Conservation (phyloP, 805 yeast species). For the Sugiyamaella floridensis region DNA sequence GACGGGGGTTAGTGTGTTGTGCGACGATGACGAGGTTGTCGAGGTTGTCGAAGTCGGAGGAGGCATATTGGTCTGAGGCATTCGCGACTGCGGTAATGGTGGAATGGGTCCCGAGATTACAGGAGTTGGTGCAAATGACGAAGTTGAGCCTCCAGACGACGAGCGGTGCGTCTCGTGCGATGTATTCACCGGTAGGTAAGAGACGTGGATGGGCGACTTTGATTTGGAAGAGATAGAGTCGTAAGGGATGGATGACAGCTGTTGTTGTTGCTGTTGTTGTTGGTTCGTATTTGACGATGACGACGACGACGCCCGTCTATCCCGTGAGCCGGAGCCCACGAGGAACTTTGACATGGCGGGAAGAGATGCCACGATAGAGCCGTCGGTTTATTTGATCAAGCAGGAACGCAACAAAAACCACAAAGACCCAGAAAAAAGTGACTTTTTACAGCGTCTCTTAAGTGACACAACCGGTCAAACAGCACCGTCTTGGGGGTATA, state of each 20-base stretch:
- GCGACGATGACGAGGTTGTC: neutral
- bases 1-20: neutral
- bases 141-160: slow-evolving; percentile 5
- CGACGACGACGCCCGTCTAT: neutral
- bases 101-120: slow-evolving; percentile 24
- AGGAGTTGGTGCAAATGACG: slow-evolving; percentile 19
- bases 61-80: neutral
- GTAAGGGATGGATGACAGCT: slow-evolving; percentile 17
- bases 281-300: neutral
- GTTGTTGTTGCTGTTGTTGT: neutral
- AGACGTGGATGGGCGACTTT: slow-evolving; percentile 20
- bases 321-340: neutral
- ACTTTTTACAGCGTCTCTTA: too few relatives aligned
- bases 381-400: neutral
- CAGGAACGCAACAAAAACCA: neutral
- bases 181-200: slow-evolving; percentile 15
- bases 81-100: slow-evolving; percentile 19
- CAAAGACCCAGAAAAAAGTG: neutral
- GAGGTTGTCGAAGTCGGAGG: neutral
- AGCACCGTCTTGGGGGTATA: too few relatives aligned
- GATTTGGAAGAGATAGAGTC: slow-evolving; percentile 18
- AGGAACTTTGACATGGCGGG: slow-evolving; percentile 1
- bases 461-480: too few relatives aligned
- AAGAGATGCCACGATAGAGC: neutral
- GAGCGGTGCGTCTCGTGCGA: slow-evolving; percentile 10